These are phyloP conservation scores for Penicillium canariense DNA, from an alignment of 495 filamentous ascomycete species.

Conservation along the genomic window DNA sequence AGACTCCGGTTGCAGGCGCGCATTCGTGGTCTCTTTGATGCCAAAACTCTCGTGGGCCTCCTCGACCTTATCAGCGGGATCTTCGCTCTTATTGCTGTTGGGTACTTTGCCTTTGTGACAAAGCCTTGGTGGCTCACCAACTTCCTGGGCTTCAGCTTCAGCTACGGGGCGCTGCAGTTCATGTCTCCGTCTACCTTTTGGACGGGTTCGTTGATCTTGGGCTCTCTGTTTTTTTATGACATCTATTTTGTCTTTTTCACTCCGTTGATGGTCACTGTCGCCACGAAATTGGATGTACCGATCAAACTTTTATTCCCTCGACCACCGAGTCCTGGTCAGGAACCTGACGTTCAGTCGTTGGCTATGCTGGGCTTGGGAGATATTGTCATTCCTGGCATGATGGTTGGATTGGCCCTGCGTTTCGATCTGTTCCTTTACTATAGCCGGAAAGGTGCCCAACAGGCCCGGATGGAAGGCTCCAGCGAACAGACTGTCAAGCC, in stretches of 20 bases:
- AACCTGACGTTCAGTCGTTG: constrained; percentile 44
- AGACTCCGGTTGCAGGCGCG: constrained; percentile 48
- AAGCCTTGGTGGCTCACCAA: constrained; percentile 85
- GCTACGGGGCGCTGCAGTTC: constrained; percentile 75
- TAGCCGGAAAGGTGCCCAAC: constrained; percentile 51
- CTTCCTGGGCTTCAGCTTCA: constrained; percentile 80
- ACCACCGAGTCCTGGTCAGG: constrained; percentile 42
- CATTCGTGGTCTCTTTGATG: constrained; percentile 41
- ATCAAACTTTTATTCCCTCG: constrained; percentile 90
- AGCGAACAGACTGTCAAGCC: constrained; percentile 46
- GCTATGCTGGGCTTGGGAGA: constrained; percentile 94
- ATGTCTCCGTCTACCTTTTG: constrained; percentile 89
- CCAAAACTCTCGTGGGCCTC: constrained; percentile 47
- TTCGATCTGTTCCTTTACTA: constrained; percentile 90
- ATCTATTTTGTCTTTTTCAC: constrained; percentile 98
- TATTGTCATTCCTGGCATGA: constrained; percentile 90
- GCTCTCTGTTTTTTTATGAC: constrained; percentile 86
- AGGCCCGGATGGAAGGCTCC: constrained; percentile 35
- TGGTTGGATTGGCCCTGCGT: constrained; percentile 82
- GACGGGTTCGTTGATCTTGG: constrained; percentile 75
- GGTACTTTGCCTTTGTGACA: constrained; percentile 66
- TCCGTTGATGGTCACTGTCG: constrained; percentile 94
- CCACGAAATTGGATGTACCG: constrained; percentile 83
- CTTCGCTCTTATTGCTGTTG: constrained; percentile 56
- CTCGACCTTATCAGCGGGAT: constrained; percentile 59